A percentile compares a stretch with the other conserved stretches of the same genome.
Evolutionary conservation across 805 yeast species (phyloP).

Genomic region (Yarrowia keelungensis): DNA sequence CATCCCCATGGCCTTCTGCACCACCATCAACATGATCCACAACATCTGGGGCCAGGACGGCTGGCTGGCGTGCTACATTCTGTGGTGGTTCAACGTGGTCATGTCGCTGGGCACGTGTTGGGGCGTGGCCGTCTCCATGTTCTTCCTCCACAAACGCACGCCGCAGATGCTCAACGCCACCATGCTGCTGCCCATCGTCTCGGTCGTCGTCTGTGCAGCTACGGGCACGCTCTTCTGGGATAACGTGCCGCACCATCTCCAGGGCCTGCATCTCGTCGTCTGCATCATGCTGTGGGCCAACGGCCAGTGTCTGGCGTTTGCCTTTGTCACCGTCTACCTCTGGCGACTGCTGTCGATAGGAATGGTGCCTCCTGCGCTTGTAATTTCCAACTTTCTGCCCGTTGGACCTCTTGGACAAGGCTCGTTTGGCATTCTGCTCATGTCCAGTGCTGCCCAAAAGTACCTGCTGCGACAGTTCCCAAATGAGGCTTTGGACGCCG

Average conservation of each 20-base stretch:
- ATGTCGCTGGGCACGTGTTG: slow-evolving; percentile 66
- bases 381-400: slow-evolving; percentile 72
- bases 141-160: slow-evolving; percentile 51
- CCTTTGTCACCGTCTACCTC: slow-evolving; percentile 62
- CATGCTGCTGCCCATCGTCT: slow-evolving; percentile 75
- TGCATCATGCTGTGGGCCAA: slow-evolving; percentile 70
- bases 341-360: slow-evolving; percentile 65
- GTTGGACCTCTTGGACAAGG: slow-evolving; percentile 90
- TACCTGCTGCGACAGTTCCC: slow-evolving; percentile 43
- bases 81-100: slow-evolving; percentile 77
- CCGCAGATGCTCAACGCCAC: slow-evolving; percentile 59
- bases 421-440: slow-evolving; percentile 65
- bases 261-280: slow-evolving; percentile 61
- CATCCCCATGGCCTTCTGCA: slow-evolving; percentile 77
- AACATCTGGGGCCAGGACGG: slow-evolving; percentile 53
- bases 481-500: slow-evolving; percentile 45
- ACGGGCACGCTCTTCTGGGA: slow-evolving; percentile 65
- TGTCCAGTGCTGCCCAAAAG: slow-evolving; percentile 56
- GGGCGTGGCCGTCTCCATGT: slow-evolving; percentile 63
- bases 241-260: slow-evolving; percentile 56
- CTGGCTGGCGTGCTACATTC: slow-evolving; percentile 61
- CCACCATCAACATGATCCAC: slow-evolving; percentile 66
- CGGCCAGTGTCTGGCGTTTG: slow-evolving; percentile 67
- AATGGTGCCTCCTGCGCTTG: slow-evolving; percentile 62
- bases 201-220: slow-evolving; percentile 77